A percentile compares a stretch with the other conserved stretches of the same genome.
These are phyloP conservation scores for Chrysosporium keratinophilum DNA, from an alignment of 2,329 filamentous ascomycete species.

Conservation along the genomic window DNA sequence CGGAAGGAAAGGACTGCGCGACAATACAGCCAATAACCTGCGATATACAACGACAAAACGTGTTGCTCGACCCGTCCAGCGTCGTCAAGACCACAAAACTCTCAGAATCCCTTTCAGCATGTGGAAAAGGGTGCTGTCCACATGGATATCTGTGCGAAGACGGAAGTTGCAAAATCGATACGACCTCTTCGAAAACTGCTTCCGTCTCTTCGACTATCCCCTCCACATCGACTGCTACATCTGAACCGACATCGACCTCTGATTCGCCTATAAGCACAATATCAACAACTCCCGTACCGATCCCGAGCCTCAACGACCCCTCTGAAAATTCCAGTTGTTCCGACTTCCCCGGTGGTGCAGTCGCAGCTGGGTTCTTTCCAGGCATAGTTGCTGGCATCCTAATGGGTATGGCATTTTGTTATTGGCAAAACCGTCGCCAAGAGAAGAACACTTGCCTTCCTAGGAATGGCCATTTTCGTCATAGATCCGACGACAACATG, in stretches of 20 bases:
- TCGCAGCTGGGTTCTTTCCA: constrained; percentile 39
- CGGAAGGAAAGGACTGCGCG: constrained; percentile 32
- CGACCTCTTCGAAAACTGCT: constrained; percentile 22
- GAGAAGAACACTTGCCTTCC: neutral
- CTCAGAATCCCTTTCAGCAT: constrained; percentile 32
- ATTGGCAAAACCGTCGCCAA: constrained; percentile 28
- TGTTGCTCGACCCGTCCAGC: constrained; percentile 28
- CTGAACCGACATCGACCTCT: constrained; percentile 19
- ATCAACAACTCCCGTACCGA: constrained; percentile 15
- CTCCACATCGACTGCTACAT: constrained; percentile 17
- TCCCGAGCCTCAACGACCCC: constrained; percentile 13
- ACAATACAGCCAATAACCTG: constrained; percentile 37
- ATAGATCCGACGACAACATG: constrained; percentile 26
- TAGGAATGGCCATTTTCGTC: constrained; percentile 20
- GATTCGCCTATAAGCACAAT: neutral
- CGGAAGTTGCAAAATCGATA: constrained; percentile 17
- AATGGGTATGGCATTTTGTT: constrained; percentile 43
- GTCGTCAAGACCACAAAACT: constrained; percentile 36
- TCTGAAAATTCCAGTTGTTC: constrained; percentile 23
- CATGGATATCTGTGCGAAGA: constrained; percentile 38
- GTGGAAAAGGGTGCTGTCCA: constrained; percentile 37
- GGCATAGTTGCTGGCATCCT: constrained; percentile 39
- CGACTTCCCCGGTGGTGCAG: constrained; percentile 33
- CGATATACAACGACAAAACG: constrained; percentile 35
- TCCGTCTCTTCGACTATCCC: constrained; percentile 18